These are phyloP conservation scores for Afroboletus lepidellus DNA, from an alignment of 1,284 basidiomycete species.

Conservation along the genomic window DNA sequence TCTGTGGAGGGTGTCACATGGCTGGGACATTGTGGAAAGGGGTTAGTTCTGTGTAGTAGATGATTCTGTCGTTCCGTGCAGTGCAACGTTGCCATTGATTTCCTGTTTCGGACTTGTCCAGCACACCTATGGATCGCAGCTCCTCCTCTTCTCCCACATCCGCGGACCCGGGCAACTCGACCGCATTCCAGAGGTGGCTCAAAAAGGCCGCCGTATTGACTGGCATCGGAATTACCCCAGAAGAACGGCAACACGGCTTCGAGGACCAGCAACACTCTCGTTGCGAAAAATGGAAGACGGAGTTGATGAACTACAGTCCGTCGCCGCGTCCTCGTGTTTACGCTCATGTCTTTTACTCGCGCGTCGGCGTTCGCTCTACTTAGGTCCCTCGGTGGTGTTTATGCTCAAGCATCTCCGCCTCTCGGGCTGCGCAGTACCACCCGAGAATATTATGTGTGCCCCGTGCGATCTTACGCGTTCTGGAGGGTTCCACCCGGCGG, in stretches of 20 bases:
- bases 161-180: slow-evolving; percentile 23
- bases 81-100: neutral
- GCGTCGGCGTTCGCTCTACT: slow-evolving; percentile 8
- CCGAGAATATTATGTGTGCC: slow-evolving; percentile 75
- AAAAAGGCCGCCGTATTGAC: slow-evolving; percentile 42
- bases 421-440: slow-evolving; percentile 64
- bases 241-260: slow-evolving; percentile 38
- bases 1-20: slow-evolving; percentile 61
- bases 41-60: too few species aligned
- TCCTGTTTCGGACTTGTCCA: slow-evolving; percentile 5
- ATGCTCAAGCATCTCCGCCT: slow-evolving; percentile 85
- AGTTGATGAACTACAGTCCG: slow-evolving; percentile 49
- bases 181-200: slow-evolving; percentile 43
- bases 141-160: slow-evolving; percentile 25
- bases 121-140: slow-evolving; percentile 13
- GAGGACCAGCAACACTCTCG: slow-evolving; percentile 37
- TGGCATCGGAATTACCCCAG: slow-evolving; percentile 40
- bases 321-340: slow-evolving; percentile 14
- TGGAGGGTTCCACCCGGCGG: slow-evolving; percentile 83
- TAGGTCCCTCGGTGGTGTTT: slow-evolving; percentile 80
- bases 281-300: slow-evolving; percentile 53
- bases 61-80: slow-evolving; percentile 14
- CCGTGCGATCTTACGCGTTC: slow-evolving; percentile 75
- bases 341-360: slow-evolving; percentile 5
- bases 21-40: slow-evolving; percentile 49